Percentiles rank a stretch among this genome's conserved stretches.
phyloP scores from a whole-genome alignment of 441 rosid genomes.

The Erysimum pusillum region DNA sequence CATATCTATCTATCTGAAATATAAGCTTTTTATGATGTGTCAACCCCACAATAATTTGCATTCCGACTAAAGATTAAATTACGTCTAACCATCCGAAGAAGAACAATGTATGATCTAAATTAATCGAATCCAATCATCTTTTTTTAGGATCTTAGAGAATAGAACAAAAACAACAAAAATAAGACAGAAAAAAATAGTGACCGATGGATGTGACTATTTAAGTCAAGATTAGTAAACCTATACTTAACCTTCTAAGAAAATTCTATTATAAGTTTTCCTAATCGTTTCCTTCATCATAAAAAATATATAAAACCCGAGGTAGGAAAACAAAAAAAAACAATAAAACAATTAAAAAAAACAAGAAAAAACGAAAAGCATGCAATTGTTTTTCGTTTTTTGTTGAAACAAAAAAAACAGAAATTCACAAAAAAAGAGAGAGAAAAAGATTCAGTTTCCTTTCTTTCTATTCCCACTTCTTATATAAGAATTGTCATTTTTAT shows the following conservation, averaged over 20 bases:
- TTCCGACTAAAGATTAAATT: background rate
- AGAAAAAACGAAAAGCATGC: slow-evolving; percentile 50
- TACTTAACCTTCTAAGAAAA: slow-evolving; percentile 40
- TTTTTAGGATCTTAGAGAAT: slow-evolving; percentile 30
- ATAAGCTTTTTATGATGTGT: no score
- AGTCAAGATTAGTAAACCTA: slow-evolving; percentile 48
- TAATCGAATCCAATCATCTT: slow-evolving; percentile 8
- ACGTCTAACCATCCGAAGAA: slow-evolving; percentile 1
- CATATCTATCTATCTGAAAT: no score
- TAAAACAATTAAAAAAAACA: slow-evolving; percentile 18
- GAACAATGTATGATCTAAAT: slow-evolving; percentile 29
- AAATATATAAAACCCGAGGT: slow-evolving; percentile 25
- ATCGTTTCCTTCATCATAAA: slow-evolving; percentile 16
- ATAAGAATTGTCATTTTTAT: slow-evolving; percentile 12
- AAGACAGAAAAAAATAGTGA: slow-evolving; percentile 11
- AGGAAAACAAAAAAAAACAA: background rate
- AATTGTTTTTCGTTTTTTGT: slow-evolving; percentile 48
- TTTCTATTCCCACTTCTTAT: slow-evolving; percentile 25
- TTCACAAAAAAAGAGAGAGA: background rate
- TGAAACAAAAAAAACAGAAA: slow-evolving; percentile 19
- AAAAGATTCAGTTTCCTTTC: slow-evolving; percentile 13
- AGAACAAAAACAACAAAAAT: slow-evolving; percentile 13
- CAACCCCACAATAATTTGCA: no score
- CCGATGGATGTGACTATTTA: slow-evolving; percentile 27
- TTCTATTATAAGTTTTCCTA: slow-evolving; percentile 34